Evolutionary conservation across 2,329 filamentous ascomycete species (phyloP).

Genomic region (Calcarisporium arbuscula): DNA sequence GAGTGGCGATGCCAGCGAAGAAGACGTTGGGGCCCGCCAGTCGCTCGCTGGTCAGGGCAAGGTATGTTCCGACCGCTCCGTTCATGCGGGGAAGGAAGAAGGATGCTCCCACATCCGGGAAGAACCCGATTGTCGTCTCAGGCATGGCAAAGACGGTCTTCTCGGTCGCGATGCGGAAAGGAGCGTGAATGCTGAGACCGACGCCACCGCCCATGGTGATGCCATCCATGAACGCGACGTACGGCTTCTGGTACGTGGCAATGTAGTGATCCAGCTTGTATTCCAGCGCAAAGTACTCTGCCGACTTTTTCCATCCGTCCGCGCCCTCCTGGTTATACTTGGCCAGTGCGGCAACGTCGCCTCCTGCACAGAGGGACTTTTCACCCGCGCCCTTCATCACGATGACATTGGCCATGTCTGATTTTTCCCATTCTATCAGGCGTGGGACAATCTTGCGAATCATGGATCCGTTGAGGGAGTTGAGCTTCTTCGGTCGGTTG

Average conservation of each 20-base stretch:
- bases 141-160: conserved; percentile 97
- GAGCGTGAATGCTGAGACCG: conserved; percentile 87
- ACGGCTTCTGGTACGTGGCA: conserved; percentile 87
- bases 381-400: conserved; percentile 86
- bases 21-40: conserved; percentile 80
- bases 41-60: conserved; percentile 83
- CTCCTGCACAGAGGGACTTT: conserved; percentile 85
- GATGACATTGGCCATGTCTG: conserved; percentile 85
- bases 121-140: conserved; percentile 96
- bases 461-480: conserved; percentile 92
- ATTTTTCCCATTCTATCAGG: conserved; percentile 89
- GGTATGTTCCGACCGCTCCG: conserved; percentile 81
- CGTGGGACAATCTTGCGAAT: conserved; percentile 87
- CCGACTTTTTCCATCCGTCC: conserved; percentile 67
- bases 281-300: conserved; percentile 87
- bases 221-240: conserved; percentile 93
- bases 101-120: conserved; percentile 93
- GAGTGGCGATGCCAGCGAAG: conserved; percentile 87
- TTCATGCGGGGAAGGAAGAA: conserved; percentile 93
- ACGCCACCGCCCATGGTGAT: conserved; percentile 98
- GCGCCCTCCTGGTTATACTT: conserved; percentile 60
- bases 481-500: conserved; percentile 86
- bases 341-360: conserved; percentile 79
- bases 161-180: conserved; percentile 94
- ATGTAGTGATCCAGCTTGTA: conserved; percentile 95